A percentile compares a stretch with the other conserved stretches of the same genome.
These are phyloP conservation scores for Microbotryum lychnidis-dioicae DNA, from an alignment of 1,284 basidiomycete genomes.

Conservation along the genomic window DNA sequence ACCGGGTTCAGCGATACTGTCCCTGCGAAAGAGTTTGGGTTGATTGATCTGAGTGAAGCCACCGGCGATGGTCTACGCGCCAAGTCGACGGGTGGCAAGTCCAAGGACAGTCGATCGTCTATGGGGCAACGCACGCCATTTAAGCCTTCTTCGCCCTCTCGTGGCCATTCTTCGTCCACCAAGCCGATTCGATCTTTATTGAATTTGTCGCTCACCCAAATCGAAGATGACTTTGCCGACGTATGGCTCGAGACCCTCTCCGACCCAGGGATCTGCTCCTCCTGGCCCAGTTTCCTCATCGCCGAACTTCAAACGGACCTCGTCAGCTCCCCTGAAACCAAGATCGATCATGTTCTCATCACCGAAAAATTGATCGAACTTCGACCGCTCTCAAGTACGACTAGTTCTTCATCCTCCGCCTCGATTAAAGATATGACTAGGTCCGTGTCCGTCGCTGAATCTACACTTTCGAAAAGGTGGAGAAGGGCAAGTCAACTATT, in stretches of 20 bases:
- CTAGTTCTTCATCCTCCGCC: neutral
- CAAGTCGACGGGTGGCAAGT: neutral
- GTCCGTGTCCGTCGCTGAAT: constrained; percentile 2
- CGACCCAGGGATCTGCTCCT: constrained; percentile 8
- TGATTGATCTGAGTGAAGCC: neutral
- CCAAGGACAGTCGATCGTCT: neutral
- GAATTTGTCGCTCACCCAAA: neutral
- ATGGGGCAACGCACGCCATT: neutral
- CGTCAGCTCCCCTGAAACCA: neutral
- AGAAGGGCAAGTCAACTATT: neutral
- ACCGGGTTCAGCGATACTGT: constrained; percentile 14
- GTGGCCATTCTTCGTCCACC: neutral
- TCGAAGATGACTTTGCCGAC: constrained; percentile 26
- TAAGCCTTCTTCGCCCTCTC: neutral
- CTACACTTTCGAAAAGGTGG: constrained; percentile 5
- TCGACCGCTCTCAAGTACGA: neutral
- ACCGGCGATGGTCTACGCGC: constrained; percentile 10
- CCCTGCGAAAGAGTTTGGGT: too few relatives aligned
- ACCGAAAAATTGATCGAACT: constrained; percentile 11
- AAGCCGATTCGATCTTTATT: neutral
- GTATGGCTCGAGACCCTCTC: constrained; percentile 21
- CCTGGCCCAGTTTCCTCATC: constrained; percentile 15
- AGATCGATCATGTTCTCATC: constrained; percentile 13
- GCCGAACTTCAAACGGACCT: neutral
- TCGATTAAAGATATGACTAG: neutral